Evolutionary conservation across 257 asterid genomes (phyloP).

Genomic region (Ligustrum vulgare): DNA sequence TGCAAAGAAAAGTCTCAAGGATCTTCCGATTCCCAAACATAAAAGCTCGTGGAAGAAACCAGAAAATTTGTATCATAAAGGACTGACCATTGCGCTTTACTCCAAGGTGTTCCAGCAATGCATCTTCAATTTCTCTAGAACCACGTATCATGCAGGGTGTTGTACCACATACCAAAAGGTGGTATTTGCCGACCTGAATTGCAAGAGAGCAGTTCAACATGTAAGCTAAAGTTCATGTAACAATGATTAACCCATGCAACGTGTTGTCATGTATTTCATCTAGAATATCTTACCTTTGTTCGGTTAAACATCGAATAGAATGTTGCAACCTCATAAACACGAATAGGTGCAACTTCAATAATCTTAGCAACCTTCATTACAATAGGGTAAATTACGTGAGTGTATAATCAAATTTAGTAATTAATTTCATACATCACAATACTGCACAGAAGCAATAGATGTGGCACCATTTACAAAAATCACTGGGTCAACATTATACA

Average conservation of each 20-base stretch:
- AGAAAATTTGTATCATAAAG: constrained; percentile 10
- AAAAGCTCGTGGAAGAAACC: not conserved
- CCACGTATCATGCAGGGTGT: constrained; percentile 99
- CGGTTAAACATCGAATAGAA: constrained; percentile 99
- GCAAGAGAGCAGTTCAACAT: constrained; percentile 21
- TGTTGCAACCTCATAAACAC: constrained; percentile 97
- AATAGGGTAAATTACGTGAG: constrained; percentile 12
- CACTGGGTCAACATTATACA: not conserved
- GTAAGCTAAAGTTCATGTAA: constrained; percentile 12
- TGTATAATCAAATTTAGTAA: not conserved
- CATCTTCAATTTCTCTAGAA: constrained; percentile 86
- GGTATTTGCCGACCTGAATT: constrained; percentile 89
- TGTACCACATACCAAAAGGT: constrained; percentile 97
- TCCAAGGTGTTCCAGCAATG: constrained; percentile 85
- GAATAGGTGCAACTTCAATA: constrained; percentile 94
- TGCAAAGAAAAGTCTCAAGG: constrained; percentile 23
- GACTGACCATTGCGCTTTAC: constrained; percentile 90
- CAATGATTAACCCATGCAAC: constrained; percentile 1
- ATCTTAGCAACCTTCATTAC: constrained; percentile 78
- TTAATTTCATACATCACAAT: constrained; percentile 11
- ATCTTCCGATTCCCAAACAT: constrained; percentile 2
- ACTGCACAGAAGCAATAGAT: constrained; percentile 18
- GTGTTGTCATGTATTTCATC: constrained; percentile 5
- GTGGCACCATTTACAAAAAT: constrained; percentile 8
- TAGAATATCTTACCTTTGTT: constrained; percentile 58